Evolutionary conservation across 2,329 filamentous ascomycete genomes (phyloP), one percentile per base, ranked within the genome.

Genomic region (Aspergillus sp.): DNA sequence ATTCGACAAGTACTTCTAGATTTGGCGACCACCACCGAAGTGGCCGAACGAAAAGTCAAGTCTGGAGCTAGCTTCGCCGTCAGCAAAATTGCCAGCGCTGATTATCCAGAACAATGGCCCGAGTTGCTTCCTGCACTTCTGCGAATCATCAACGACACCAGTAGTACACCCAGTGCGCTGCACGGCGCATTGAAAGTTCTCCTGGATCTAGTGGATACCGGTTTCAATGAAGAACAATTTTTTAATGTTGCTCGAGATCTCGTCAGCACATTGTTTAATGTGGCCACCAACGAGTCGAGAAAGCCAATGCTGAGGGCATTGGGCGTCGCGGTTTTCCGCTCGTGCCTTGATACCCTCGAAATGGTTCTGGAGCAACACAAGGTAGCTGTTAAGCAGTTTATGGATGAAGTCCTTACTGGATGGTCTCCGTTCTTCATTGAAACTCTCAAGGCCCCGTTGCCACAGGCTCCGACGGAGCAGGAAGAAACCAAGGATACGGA

Each of bases 61-160:
- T 85, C 88, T 56, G 87, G 89, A n/a, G 91, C 93, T 51, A 96
- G 92, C 81, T 91, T 87, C 65, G 86, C 89, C 5, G 91, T 97
- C 61, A 93, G 92, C 80, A 98, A 96, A 79, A 96, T 99, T 66
- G 95, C 95, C 56, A 89, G 87, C 62, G 86, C 88, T 69, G 95
- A 99, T 78, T 98, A 96, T 71, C 95, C 95, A 53, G 91, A 97
- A 59, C 85, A 93, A 68, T 99, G 95, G 95, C 91, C 93, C n/a
- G 85, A 86, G 64, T 85, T 99, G 44, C 85, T 99, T 30, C 90
- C 91, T 20, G 85, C 86, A 34, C 82, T 98, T 42, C 84, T 99
- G 60, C 84, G 85, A 44, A 82, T 93, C 51, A 90, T 98, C 68
- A 74, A 73, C 44, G 71, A 76, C 54, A 85, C 89, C 54, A 84